These are phyloP conservation scores for Zoysia matrella DNA, from an alignment of 202 grass and related monocot species.

Conservation along the genomic window DNA sequence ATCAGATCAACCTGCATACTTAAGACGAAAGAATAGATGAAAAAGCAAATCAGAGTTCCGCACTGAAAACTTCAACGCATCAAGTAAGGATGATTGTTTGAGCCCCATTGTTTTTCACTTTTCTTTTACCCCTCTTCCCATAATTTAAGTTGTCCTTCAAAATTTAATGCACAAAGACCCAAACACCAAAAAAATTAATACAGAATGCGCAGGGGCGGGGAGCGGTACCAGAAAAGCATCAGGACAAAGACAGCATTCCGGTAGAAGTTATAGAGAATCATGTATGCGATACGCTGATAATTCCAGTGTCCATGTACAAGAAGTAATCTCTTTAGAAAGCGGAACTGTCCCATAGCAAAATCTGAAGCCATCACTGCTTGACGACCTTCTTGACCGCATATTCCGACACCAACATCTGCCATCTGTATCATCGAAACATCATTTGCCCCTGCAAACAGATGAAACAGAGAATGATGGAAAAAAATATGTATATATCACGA, in stretches of 20 bases:
- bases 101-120: background rate
- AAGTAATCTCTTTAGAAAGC: constrained; percentile 97
- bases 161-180: background rate
- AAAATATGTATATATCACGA: background rate
- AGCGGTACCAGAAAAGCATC: constrained; percentile 94
- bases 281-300: constrained; percentile 98
- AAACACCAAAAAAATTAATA: background rate
- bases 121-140: background rate
- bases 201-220: background rate
- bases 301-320: constrained; percentile 99
- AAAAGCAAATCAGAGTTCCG: background rate
- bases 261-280: constrained; percentile 98
- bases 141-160: background rate
- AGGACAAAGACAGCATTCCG: constrained; percentile 98
- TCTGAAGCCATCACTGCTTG: constrained; percentile 99
- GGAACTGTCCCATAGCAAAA: constrained; percentile 99
- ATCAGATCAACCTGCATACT: constrained; percentile 11
- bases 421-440: constrained; percentile 73
- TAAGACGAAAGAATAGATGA: background rate
- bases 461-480: constrained; percentile 13
- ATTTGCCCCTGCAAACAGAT: constrained; percentile 80
- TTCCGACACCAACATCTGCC: constrained; percentile 78
- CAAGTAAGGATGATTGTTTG: background rate
- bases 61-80: background rate
- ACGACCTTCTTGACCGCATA: constrained; percentile 99